Percentiles rank a stretch among this genome's conserved stretches.
phyloP scores from a whole-genome alignment of 2,329 filamentous ascomycete genomes.

The Calonectria pseudoturangicola region DNA sequence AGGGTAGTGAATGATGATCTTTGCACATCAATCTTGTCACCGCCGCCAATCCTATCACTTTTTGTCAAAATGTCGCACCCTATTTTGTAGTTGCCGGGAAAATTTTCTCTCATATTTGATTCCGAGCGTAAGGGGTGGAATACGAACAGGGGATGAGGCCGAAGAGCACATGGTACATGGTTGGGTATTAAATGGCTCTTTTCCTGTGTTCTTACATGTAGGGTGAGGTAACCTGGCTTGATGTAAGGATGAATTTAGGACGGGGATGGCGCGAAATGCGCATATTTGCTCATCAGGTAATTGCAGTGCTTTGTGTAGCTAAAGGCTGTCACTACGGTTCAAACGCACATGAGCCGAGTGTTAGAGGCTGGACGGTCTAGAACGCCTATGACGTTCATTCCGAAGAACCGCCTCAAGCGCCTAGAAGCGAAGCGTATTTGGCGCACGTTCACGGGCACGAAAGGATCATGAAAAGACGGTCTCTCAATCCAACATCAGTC shows the following conservation, averaged over 20 bases:
- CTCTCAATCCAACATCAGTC: neutral
- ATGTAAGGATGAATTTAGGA: constrained; percentile 16
- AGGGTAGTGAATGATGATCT: constrained; percentile 25
- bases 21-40: neutral
- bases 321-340: neutral
- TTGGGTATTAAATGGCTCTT: neutral
- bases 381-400: constrained; percentile 6
- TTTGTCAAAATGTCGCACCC: neutral
- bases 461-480: neutral
- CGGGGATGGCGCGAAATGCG: constrained; percentile 9
- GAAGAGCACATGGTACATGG: neutral
- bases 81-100: neutral
- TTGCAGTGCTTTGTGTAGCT: constrained; percentile 8
- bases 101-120: neutral
- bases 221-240: neutral
- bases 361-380: constrained; percentile 18
- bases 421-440: neutral
- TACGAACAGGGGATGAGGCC: neutral
- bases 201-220: neutral
- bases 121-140: neutral
- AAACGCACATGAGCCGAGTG: neutral
- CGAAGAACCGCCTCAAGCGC: constrained; percentile 23
- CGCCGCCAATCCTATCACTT: constrained; percentile 5
- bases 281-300: constrained; percentile 12
- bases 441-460: neutral